Evolutionary conservation across 805 yeast species (phyloP), one percentile per base, ranked within the genome.

Genomic region (Soucietia sequanensis): DNA sequence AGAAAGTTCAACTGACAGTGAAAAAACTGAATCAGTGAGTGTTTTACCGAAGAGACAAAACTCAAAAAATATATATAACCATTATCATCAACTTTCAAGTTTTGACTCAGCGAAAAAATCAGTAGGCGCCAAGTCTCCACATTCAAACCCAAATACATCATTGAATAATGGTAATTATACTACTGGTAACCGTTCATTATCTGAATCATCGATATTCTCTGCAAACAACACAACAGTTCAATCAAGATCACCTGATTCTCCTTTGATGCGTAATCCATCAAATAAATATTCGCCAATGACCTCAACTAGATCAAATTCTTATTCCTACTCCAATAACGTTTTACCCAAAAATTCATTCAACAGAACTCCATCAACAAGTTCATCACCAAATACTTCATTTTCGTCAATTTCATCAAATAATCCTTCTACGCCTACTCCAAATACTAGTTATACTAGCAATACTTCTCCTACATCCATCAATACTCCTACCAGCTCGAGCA

Each of bases 11-110:
- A 21, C 8, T 11, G 31, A 29, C 25, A 30, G 13, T 6, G 3
- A 2, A n/a, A 7, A 7, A 5, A 18, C 31, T 27, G 31, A 16
- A 4, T 9, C 20, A 11, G 14, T 17, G 19, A 30, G 15, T 24
- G 45, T 37, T 10, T 36, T 42, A 15, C 52, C 55, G 7, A 46
- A 46, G 26, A 36, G 60, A 14, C 39, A 51, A 16, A 52, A 52
- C 31, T 52, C 63, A 33, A 56, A 50, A 34, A 58, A 56, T 36
- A 60, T 52, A 16, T 61, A 54, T 42, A 61, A 60, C 34, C 57
- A 58, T 37, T 61, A 60, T 37, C 65, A 56, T 31, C 67, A 56
- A 45, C 39, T 32, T 23, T 15, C 26, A 8, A 44, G 38, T 21
- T n/a, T n/a, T n/a, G n/a, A n/a, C n/a, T n/a, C n/a, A n/a, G 39